A percentile compares a stretch with the other conserved stretches of the same genome.
These are phyloP conservation scores for Fusarium sarcochroum DNA, from an alignment of 2,329 filamentous ascomycete genomes.

Conservation along the genomic window DNA sequence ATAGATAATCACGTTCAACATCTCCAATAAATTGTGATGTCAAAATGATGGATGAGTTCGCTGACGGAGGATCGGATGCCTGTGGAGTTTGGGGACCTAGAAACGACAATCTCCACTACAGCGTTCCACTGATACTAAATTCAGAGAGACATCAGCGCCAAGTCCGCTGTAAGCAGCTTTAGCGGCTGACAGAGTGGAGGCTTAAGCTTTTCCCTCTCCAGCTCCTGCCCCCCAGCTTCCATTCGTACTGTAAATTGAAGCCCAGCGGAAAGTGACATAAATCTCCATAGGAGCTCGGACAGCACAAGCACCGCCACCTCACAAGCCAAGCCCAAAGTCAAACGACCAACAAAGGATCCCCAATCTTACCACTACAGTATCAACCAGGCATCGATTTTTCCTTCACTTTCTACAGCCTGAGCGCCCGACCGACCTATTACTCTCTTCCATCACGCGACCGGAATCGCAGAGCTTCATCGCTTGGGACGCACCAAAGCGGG, in stretches of 20 bases:
- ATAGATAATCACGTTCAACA: not conserved
- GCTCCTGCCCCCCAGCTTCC: too few species aligned
- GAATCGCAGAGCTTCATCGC: constrained; percentile 15
- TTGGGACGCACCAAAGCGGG: constrained; percentile 5
- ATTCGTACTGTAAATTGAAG: constrained; percentile 24
- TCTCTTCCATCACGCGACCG: constrained; percentile 24
- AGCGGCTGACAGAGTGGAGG: constrained; percentile 13
- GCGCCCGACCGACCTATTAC: constrained; percentile 4
- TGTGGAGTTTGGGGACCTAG: not conserved
- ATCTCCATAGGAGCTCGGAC: constrained; percentile 16
- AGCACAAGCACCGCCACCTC: constrained; percentile 36
- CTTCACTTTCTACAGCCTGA: not conserved
- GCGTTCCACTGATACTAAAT: constrained; percentile 34
- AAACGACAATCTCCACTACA: constrained; percentile 11
- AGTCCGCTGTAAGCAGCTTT: constrained; percentile 33
- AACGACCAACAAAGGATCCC: constrained; percentile 16
- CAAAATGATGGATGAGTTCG: not conserved
- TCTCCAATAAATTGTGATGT: not conserved
- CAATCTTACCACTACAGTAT: not conserved
- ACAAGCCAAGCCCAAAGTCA: constrained; percentile 5
- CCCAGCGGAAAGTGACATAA: constrained; percentile 21
- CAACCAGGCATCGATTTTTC: not conserved
- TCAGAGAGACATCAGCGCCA: constrained; percentile 32
- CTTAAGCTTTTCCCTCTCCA: constrained; percentile 8
- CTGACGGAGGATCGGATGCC: not conserved